Evolutionary conservation across 352 stramenopile genomes (phyloP), one percentile per base, ranked within the genome.

Genomic region (Saprolegnia diclina): DNA sequence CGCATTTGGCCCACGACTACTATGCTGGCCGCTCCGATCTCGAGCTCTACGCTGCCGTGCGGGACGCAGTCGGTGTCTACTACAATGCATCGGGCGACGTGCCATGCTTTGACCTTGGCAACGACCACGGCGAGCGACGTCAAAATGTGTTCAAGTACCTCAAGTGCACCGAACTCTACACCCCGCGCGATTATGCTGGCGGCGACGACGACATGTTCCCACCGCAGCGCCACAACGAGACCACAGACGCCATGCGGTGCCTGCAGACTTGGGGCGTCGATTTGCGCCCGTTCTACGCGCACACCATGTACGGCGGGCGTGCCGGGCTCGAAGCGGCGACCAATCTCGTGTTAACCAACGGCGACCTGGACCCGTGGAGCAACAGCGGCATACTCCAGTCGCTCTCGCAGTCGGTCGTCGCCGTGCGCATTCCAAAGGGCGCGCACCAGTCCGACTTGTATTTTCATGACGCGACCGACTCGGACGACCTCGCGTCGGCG

Each of bases 271-370:
- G 76, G 79, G 74, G 73, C 5, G 78, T 87, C 13, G 64, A 75
- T 21, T 64, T 86, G 32, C 79, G 80, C 67, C 72, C 77, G 24
- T 19, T 59, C 22, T 80, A 71, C 72, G 76, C 78, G 0, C 74
- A 74, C 22, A 79, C 71, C 18, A 62, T 81, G 54, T 90, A 81
- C 56, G 79, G 79, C 16, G 79, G 81, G 56, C 74, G 82, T 71
- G 80, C 80, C 22, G 75, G 75, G 22, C 72, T 86, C 5, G 69
- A 71, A 1, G 63, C 74, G 10, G 57, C 77, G 9, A 85, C 73
- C 32, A 89, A 89, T 72, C 85, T 90, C 53, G 77, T 90, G 38
- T 88, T 88, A 64, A 87, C 79, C 64, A 85, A 86, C 32, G 82
- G 82, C 44, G 67, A 83, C 44, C 79, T 83, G 29, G 82, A 90